Percentiles rank a stretch among this genome's conserved stretches.
These are phyloP conservation scores for Paraphoma sp. DNA, from an alignment of 2,329 filamentous ascomycete species.

Conservation along the genomic window DNA sequence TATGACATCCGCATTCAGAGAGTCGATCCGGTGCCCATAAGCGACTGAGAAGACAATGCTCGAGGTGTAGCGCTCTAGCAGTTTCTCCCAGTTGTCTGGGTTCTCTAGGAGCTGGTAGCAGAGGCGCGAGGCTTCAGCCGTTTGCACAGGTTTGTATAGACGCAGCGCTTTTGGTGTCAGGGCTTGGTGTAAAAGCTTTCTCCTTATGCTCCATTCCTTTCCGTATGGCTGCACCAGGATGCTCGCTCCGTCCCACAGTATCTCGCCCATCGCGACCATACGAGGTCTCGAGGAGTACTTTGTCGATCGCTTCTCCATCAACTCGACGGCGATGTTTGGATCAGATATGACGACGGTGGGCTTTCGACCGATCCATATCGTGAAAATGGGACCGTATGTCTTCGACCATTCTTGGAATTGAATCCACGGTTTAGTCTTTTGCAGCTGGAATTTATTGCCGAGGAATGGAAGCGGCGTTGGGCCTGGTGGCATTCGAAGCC, in stretches of 20 bases:
- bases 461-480: constrained; percentile 56
- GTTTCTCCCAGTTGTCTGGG: constrained; percentile 53
- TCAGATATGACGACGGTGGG: constrained; percentile 56
- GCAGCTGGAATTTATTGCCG: constrained; percentile 44
- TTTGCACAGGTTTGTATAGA: constrained; percentile 57
- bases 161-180: constrained; percentile 53
- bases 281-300: constrained; percentile 55
- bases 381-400: constrained; percentile 56
- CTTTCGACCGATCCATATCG: constrained; percentile 56
- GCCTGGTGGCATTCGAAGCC: constrained; percentile 54
- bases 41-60: constrained; percentile 59
- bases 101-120: constrained; percentile 51
- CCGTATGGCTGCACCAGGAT: constrained; percentile 58
- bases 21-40: constrained; percentile 60
- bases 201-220: constrained; percentile 54
- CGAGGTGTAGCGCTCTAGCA: constrained; percentile 57
- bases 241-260: constrained; percentile 53
- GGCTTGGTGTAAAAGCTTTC: constrained; percentile 48
- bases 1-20: constrained; percentile 56
- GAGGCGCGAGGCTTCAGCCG: constrained; percentile 57
- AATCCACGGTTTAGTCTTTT: constrained; percentile 43
- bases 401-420: constrained; percentile 54
- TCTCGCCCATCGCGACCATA: constrained; percentile 55
- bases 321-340: constrained; percentile 51
- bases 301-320: constrained; percentile 55